Percentiles rank a stretch among this genome's conserved stretches.
Conservation (phyloP, 1,284 basidiomycete species). For the Sparassis latifolia region DNA sequence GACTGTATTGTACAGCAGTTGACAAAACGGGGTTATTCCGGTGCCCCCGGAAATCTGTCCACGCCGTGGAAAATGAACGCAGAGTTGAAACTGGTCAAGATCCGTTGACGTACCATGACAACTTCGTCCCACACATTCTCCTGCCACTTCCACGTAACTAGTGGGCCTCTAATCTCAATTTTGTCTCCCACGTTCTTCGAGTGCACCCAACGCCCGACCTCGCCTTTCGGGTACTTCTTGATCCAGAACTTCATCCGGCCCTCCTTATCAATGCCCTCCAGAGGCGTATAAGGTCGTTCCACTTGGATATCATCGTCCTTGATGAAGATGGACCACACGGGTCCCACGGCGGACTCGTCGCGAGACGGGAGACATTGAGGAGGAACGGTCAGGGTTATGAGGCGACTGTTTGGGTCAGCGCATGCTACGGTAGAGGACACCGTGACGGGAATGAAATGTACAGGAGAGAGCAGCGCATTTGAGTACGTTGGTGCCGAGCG, state of each 20-base stretch:
- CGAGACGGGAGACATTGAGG: constrained; percentile 31
- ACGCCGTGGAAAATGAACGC: neutral
- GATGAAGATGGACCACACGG: constrained; percentile 74
- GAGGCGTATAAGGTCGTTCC: constrained; percentile 80
- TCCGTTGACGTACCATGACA: constrained; percentile 54
- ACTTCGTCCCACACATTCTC: constrained; percentile 67
- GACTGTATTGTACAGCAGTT: constrained; percentile 41
- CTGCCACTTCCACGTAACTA: constrained; percentile 66
- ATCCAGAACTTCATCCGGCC: constrained; percentile 70
- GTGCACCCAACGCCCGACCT: constrained; percentile 79
- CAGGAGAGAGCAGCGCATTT: constrained; percentile 40
- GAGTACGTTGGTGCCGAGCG: constrained; percentile 29
- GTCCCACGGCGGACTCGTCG: constrained; percentile 20
- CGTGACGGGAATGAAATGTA: constrained; percentile 57
- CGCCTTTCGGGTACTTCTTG: constrained; percentile 72
- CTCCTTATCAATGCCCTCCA: constrained; percentile 58
- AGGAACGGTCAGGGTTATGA: constrained; percentile 57
- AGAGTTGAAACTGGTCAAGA: neutral
- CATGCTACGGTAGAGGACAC: constrained; percentile 47
- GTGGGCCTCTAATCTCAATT: constrained; percentile 73
- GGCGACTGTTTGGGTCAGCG: constrained; percentile 30
- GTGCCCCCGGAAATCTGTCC: constrained; percentile 76
- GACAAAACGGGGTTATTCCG: constrained; percentile 76
- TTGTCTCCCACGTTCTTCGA: constrained; percentile 58
- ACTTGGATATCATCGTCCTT: constrained; percentile 87